phyloP scores from a whole-genome alignment of 116 monocot genomes.

The Trichopus zeylanicus region DNA sequence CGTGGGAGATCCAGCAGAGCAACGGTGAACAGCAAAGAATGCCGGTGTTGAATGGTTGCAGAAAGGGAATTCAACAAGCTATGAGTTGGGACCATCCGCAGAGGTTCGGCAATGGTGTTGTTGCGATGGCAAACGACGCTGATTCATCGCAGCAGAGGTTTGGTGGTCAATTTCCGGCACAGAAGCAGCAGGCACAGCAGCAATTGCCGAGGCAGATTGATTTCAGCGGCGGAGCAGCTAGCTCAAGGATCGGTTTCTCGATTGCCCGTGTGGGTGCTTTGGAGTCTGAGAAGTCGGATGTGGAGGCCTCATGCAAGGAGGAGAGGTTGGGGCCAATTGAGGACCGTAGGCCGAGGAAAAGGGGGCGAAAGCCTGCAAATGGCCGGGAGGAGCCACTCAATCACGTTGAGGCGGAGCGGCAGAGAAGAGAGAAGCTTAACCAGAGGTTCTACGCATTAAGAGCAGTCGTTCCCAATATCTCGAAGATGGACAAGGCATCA shows the following conservation, averaged over 20 bases:
- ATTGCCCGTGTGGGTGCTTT: not conserved
- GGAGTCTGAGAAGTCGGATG: conserved; percentile 41
- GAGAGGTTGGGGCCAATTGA: conserved; percentile 9
- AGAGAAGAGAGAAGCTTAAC: conserved; percentile 83
- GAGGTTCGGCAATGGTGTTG: conserved; percentile 21
- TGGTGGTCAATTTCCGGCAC: conserved; percentile 14
- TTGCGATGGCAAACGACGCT: conserved; percentile 6
- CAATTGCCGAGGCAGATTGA: conserved; percentile 37
- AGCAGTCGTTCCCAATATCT: conserved; percentile 77
- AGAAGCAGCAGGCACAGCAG: conserved; percentile 17
- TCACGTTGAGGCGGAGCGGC: conserved; percentile 80
- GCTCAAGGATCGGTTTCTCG: conserved; percentile 3
- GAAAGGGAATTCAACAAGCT: conserved; percentile 7
- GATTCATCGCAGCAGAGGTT: conserved; percentile 10
- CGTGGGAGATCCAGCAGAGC: conserved; percentile 11
- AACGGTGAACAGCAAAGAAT: conserved; percentile 6
- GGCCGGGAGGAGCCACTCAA: conserved; percentile 73
- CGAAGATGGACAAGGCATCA: conserved; percentile 85
- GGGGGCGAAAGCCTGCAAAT: conserved; percentile 61
- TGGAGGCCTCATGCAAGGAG: conserved; percentile 40
- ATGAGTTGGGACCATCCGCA: conserved; percentile 24
- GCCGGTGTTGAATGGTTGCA: conserved; percentile 3
- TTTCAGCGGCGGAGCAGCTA: conserved; percentile 25
- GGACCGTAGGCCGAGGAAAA: conserved; percentile 57
- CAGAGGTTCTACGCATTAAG: conserved; percentile 73